These are phyloP conservation scores for Schwanniomyces etchellsii DNA, from an alignment of 1,139 yeast genomes.

Conservation along the genomic window DNA sequence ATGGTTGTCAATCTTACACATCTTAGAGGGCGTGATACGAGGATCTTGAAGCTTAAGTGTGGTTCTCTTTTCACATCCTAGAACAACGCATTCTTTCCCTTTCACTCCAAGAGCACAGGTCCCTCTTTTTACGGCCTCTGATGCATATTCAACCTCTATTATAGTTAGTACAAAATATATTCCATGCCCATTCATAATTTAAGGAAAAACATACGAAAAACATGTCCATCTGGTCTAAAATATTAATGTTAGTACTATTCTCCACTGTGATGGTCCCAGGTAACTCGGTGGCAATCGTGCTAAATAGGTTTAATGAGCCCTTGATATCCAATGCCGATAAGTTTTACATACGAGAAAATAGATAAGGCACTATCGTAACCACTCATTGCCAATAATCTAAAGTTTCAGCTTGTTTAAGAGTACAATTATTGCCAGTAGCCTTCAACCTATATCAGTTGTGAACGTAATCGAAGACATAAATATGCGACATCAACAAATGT, in stretches of 20 bases:
- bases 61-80: conserved; percentile 96
- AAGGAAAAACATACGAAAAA: conserved; percentile 53
- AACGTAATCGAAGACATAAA: background rate
- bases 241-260: conserved; percentile 14
- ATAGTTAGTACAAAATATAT: conserved; percentile 24
- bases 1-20: conserved; percentile 87
- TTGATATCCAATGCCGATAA: background rate
- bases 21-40: conserved; percentile 90
- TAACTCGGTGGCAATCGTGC: conserved; percentile 8
- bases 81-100: conserved; percentile 81
- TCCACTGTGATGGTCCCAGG: background rate
- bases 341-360: conserved; percentile 75
- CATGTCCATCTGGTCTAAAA: conserved; percentile 93
- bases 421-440: too few species aligned
- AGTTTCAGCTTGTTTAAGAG: too few species aligned
- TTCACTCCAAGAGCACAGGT: conserved; percentile 97
- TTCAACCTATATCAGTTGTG: too few species aligned
- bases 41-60: conserved; percentile 95
- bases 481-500: conserved; percentile 1
- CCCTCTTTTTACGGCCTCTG: conserved; percentile 97
- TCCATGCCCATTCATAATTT: too few species aligned
- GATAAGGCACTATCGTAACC: conserved; percentile 99
- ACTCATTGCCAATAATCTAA: conserved; percentile 57
- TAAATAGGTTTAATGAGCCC: conserved; percentile 2
- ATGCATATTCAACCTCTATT: conserved; percentile 88